Conservation (phyloP, 495 filamentous ascomycete genomes). For the Podospora pseudocomata region DNA sequence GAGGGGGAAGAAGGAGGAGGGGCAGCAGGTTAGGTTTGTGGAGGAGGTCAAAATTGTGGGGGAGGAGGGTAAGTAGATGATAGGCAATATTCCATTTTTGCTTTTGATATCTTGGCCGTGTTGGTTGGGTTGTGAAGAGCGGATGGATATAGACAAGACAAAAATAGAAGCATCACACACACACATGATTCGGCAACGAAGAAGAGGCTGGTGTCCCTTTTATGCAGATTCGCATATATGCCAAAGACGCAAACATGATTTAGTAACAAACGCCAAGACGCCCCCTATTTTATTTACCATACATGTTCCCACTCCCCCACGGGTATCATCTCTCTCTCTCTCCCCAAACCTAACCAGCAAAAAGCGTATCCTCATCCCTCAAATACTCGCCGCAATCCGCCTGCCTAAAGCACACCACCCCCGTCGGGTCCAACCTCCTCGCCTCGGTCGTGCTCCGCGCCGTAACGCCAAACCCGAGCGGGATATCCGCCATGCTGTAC, state of each 20-base stretch:
- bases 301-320: conserved; percentile 4
- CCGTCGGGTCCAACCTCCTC: conserved; percentile 80
- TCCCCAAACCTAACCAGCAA: conserved; percentile 37
- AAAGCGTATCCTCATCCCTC: conserved; percentile 65
- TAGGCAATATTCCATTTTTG: background rate
- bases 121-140: background rate
- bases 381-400: conserved; percentile 91
- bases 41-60: background rate
- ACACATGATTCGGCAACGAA: background rate
- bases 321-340: conserved; percentile 7
- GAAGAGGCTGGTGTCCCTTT: background rate
- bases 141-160: background rate
- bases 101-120: background rate
- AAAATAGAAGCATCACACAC: background rate
- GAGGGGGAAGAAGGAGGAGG: background rate
- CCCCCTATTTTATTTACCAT: conserved; percentile 10
- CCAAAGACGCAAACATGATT: background rate
- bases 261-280: conserved; percentile 25
- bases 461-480: conserved; percentile 69
- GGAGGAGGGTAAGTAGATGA: background rate
- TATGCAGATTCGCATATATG: background rate
- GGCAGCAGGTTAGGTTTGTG: background rate
- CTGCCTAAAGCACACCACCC: conserved; percentile 78
- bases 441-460: conserved; percentile 79
- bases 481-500: conserved; percentile 71